These are phyloP conservation scores for Dothideomycetes sp. DNA, from an alignment of 2,329 filamentous ascomycete species.

Conservation along the genomic window DNA sequence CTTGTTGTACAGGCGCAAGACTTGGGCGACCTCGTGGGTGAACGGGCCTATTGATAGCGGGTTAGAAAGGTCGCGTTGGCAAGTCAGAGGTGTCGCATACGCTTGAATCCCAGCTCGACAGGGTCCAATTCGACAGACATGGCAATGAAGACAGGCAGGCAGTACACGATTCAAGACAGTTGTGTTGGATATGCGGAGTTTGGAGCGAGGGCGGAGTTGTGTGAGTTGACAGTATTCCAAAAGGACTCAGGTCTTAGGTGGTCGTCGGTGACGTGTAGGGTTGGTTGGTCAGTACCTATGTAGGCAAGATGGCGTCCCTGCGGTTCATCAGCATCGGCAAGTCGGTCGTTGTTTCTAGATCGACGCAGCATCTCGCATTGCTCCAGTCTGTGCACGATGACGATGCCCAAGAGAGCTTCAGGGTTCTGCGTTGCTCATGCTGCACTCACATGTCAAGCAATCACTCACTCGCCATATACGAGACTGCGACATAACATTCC, in stretches of 20 bases:
- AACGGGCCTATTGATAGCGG: conserved; percentile 45
- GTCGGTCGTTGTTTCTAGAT: no score
- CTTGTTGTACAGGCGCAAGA: conserved; percentile 50
- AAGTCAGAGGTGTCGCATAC: conserved; percentile 47
- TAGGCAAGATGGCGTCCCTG: no score
- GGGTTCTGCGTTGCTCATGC: no score
- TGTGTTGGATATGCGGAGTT: neutral
- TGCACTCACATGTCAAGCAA: no score
- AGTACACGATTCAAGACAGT: no score
- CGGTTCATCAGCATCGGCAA: no score
- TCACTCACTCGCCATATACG: no score
- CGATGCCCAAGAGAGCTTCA: no score
- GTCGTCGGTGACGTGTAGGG: conserved; percentile 2
- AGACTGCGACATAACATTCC: no score
- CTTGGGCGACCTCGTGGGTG: conserved; percentile 54
- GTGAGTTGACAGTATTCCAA: neutral
- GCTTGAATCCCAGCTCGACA: conserved; percentile 82
- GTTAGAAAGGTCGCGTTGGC: neutral
- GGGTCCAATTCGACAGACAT: conserved; percentile 97
- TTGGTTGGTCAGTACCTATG: no score
- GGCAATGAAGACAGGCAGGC: conserved; percentile 32
- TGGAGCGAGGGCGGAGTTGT: neutral
- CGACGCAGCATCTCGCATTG: no score
- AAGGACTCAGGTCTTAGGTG: conserved; percentile 4
- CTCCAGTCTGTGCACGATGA: no score